Evolutionary conservation across 192 early-diverging fungal genomes (phyloP), one percentile per base, ranked within the genome.

Genomic region (Entomortierella parvispora): DNA sequence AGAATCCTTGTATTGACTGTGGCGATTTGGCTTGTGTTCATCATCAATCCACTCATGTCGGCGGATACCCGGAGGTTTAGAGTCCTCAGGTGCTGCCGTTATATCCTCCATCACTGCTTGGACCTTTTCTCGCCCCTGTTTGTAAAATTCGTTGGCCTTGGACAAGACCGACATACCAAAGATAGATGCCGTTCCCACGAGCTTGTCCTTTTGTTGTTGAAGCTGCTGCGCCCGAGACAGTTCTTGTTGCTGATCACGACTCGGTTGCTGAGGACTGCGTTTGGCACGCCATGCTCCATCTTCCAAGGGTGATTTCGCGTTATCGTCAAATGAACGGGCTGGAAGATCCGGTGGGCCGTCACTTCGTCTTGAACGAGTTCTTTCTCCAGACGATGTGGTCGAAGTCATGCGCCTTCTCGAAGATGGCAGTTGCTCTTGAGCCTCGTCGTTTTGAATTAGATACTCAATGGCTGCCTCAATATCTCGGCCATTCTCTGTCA

Each of bases 101-200:
- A 89, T 84, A 31, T 89, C 88, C 29, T 86, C 88, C 58, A 87
- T 80, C 10, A 88, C 88, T 26, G 84, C 84, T 53, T 85, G 84
- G 22, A 91, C 81, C 32, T 83, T 89, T 43, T 88, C 86, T 37
- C 80, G 67, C 4, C 91, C 82, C 60, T 90, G 88, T 33, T 89
- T 81, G 32, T 90, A 83, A 28, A 92, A 68, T 23, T 78, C 72
- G 61, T 89, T 92, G 6, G 92, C 92, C 67, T 90, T 90, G 26
- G 84, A 86, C 26, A 88, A 86, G 2, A 92, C 78, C n/a, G 78
- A 87, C 29, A 81, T 79, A 34, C 90, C 91, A 44, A 91, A 68
- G 22, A 83, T 82, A 31, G 81, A 85, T 15, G 90, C 89, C 20
- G 84, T 80, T 14, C 82, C 68, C 0, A 86, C 80, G 11, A 91